Percentiles rank a stretch among this genome's conserved stretches.
These are phyloP conservation scores for Coemansia sp. DNA, from an alignment of 192 early-diverging fungal species.

Conservation along the genomic window DNA sequence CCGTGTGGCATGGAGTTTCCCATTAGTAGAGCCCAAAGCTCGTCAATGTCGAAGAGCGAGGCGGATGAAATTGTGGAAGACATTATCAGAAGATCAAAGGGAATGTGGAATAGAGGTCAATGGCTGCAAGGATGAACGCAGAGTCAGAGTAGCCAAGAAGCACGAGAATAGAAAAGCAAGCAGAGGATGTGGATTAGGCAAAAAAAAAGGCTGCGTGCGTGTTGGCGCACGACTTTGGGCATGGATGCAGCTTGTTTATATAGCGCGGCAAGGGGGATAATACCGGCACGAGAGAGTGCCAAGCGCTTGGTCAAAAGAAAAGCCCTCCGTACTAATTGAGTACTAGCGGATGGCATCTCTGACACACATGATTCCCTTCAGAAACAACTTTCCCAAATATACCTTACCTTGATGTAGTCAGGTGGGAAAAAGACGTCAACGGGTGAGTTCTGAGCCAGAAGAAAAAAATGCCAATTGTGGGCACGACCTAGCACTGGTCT, in stretches of 20 bases:
- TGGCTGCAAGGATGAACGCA: background rate
- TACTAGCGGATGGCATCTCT: background rate
- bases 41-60: background rate
- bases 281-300: background rate
- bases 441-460: background rate
- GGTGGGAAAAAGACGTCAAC: background rate
- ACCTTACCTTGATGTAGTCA: background rate
- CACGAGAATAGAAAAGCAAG: background rate
- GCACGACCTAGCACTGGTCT: background rate
- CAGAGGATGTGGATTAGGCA: background rate
- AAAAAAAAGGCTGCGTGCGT: background rate
- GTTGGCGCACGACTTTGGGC: background rate
- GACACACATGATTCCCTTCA: background rate
- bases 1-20: too few species aligned
- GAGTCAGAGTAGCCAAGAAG: background rate
- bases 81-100: background rate
- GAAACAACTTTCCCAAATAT: background rate
- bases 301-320: background rate
- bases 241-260: background rate
- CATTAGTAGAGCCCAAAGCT: background rate
- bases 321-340: background rate
- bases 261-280: background rate
- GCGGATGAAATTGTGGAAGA: background rate
- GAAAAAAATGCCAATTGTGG: background rate
- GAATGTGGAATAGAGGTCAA: background rate